Base-by-base conservation (phyloP, 2,329 filamentous ascomycete species). In the Dendrostoma leiphaemia region DNA sequence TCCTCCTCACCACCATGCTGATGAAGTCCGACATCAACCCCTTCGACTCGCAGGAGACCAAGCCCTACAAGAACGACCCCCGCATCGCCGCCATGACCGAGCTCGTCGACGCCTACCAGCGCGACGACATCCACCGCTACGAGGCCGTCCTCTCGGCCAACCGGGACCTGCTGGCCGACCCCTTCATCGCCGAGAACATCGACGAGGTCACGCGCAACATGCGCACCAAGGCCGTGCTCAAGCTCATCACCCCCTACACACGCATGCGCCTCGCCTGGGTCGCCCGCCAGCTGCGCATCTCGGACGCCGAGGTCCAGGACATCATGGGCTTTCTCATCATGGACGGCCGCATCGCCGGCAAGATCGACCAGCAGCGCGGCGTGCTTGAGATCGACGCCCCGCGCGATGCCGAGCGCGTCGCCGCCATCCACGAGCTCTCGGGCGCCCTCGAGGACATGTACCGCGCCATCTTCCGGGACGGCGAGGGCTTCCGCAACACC, bases 1-100 rank as follows among this genome's bases (percentile, higher is more conserved):
- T 99, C 28, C 88, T 99, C 28, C 82, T 99, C 56, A 93, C 93
- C 24, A 97, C 93, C 38, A 97, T 99, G 94, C 79, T 99, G 55
- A 97, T 96, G 90, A 92, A 93, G 68, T 97, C 93, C 37, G 86
- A 95, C 71, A 99, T 99, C 82, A 97, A 97, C 70, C 94, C 94
- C 0, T 97, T 99, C 70, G 93, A 97, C 72, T 97, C 92, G 8
- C 94, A 97, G 71, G 94, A 99, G 75, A 97, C 93, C 17, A 97
- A 97, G 74, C 94, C 94, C 0, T 99, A 99, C 79, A 93, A 91
- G 74, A 93, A 90, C 62, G 93, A 99, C 69, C 89, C 91, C 6
- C 89, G 93, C 54, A 97, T 99, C 63, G 88, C 91, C 2, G 93
- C 91, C 63, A 99, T 99, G 93, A 97, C 92, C 2, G 90, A 97